These are phyloP conservation scores for Tricholoma hemisulphureum DNA, from an alignment of 768 basidiomycete genomes.

Conservation along the genomic window DNA sequence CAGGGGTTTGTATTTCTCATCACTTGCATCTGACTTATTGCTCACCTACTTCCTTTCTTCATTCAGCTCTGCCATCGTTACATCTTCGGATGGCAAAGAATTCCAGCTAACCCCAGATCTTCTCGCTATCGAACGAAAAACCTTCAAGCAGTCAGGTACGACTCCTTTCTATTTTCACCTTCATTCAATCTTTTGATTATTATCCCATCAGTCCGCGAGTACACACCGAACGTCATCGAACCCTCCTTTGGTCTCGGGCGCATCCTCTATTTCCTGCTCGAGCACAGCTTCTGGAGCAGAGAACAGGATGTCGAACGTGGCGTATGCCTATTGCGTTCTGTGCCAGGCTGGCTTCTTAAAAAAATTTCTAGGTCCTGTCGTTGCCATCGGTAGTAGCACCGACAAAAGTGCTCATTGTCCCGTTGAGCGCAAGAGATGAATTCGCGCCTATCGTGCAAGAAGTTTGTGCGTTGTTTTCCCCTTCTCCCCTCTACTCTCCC, in stretches of 20 bases:
- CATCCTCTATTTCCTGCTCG: conserved; percentile 89
- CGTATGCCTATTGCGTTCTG: conserved; percentile 45
- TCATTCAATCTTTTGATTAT: neutral
- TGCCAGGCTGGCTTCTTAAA: neutral
- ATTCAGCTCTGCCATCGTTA: conserved; percentile 44
- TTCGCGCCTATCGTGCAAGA: conserved; percentile 83
- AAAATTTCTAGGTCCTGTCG: conserved; percentile 68
- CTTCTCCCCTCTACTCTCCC: neutral
- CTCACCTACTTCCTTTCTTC: neutral
- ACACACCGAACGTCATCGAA: conserved; percentile 96
- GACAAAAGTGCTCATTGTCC: conserved; percentile 95
- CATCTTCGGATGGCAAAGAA: conserved; percentile 57
- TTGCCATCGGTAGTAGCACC: conserved; percentile 89
- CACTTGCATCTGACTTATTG: neutral
- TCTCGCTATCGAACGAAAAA: conserved; percentile 77
- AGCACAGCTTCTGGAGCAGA: conserved; percentile 95
- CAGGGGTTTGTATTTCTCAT: conserved; percentile 56
- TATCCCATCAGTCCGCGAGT: conserved; percentile 75
- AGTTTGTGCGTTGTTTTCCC: conserved; percentile 68
- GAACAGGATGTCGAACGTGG: conserved; percentile 89
- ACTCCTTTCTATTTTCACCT: conserved; percentile 12
- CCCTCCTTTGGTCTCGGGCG: conserved; percentile 98
- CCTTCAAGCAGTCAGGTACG: conserved; percentile 83
- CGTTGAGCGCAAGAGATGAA: conserved; percentile 81
- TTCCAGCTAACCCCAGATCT: conserved; percentile 72